phyloP scores from a whole-genome alignment of 345 rosid species.

The Hibiscus tridactylites region DNA sequence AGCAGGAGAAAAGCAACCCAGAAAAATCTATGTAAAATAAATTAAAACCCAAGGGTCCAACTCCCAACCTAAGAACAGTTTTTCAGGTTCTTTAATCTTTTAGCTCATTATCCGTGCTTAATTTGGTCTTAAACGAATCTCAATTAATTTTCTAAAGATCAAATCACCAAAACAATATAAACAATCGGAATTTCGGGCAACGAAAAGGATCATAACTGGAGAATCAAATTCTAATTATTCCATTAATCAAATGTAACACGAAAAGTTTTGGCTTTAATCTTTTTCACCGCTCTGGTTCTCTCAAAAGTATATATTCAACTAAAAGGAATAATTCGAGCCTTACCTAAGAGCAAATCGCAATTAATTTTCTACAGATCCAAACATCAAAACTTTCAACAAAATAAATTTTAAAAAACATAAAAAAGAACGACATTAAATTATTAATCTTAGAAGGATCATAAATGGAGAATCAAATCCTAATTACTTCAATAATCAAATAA shows the following conservation, averaged over 20 bases:
- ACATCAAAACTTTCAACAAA: not conserved
- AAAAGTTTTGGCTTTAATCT: not conserved
- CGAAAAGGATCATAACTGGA: not conserved
- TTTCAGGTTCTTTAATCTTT: not conserved
- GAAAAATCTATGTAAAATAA: not conserved
- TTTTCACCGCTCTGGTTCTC: not conserved
- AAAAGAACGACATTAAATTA: not conserved
- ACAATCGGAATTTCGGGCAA: not conserved
- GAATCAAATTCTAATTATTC: not conserved
- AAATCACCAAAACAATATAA: not conserved
- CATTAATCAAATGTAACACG: not conserved
- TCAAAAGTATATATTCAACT: not conserved
- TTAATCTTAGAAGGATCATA: not conserved
- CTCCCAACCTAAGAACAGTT: not conserved
- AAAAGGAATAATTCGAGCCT: not conserved
- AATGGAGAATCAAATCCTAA: not conserved
- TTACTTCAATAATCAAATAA: not conserved
- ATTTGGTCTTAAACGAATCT: not conserved
- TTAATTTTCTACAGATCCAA: not conserved
- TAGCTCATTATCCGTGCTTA: not conserved
- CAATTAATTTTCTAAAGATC: not conserved
- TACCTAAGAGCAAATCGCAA: not conserved
- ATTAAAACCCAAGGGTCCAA: not conserved
- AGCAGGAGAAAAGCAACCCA: not conserved
- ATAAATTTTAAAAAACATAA: not conserved